Base-by-base conservation (phyloP, 2,329 filamentous ascomycete species). In the Plenodomus lindquistii region DNA sequence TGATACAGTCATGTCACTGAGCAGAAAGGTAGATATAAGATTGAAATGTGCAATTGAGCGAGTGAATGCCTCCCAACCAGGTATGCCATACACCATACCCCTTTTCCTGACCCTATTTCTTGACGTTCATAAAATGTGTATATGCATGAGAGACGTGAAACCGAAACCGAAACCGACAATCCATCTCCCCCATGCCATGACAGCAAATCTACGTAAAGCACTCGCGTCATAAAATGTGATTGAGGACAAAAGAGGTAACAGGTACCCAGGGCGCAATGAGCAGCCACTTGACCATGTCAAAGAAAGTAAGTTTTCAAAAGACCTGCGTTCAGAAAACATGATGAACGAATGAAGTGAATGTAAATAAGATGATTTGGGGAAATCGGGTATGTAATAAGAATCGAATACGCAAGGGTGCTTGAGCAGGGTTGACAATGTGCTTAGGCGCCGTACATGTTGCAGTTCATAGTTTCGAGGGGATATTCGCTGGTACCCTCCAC, bases 401-500 rank as follows among this genome's bases (percentile, higher is more conserved):
- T 36, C 43, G 43, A 17, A 40, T 44, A n/a, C 21, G 35, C 18
- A 19, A 27, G 4, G 34, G 16, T 11, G 20, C 17, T 35, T 44
- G 57, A 39, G 22, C 22, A 10, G 10, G 22, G 22, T 24, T 10
- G 5, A 24, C 10, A 24, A 5, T 10, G 10, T 10, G 10, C 22
- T 24, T 24, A 24, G 22, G 22, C 22, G 22, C 52, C 52, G 21
- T 59, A 65, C 64, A 66, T 55, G 40, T 57, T 61, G 46, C 67
- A 70, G 37, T 42, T 57, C 17, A 76, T 75, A 22, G 70, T 52
- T 46, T 70, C 66, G 20, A 79, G 65, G n/a, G 70, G 61, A 55
- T 78, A 79, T 43, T 66, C 70, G 18, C 73, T 75, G 59, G 77
- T 75, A 8, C 76, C 76, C 16, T 60, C 42, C 3, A 76, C 68